Conservation (phyloP, 1,284 basidiomycete species). For the Tetrapyrgos nigripes region DNA sequence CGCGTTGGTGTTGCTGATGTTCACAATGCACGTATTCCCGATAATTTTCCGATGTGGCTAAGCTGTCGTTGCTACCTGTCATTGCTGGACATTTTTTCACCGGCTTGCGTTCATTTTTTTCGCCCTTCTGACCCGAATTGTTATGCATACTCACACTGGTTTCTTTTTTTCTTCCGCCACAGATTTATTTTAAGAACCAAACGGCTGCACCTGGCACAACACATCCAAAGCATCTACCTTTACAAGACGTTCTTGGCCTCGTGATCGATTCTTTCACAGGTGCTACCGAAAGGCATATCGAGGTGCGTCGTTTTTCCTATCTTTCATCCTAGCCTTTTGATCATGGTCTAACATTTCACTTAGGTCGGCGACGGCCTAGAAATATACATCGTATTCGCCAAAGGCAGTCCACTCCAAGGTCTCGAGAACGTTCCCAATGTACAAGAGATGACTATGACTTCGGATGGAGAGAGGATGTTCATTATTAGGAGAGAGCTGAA, state of each 20-base stretch:
- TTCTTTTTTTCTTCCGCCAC: too few relatives aligned
- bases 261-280: conserved; percentile 94
- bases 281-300: conserved; percentile 96
- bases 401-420: conserved; percentile 67
- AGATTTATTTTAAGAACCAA: conserved; percentile 99
- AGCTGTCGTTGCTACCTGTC: too few relatives aligned
- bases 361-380: conserved; percentile 94
- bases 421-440: conserved; percentile 63
- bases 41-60: too few relatives aligned
- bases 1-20: background rate
- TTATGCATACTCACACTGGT: too few relatives aligned
- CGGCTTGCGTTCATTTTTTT: too few relatives aligned
- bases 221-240: conserved; percentile 82
- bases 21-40: too few relatives aligned
- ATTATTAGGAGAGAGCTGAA: conserved; percentile 77
- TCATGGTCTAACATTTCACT: too few relatives aligned
- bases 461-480: conserved; percentile 76
- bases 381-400: conserved; percentile 85
- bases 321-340: conserved; percentile 6
- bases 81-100: too few relatives aligned
- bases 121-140: too few relatives aligned
- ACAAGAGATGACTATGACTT: conserved; percentile 64
- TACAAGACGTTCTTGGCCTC: conserved; percentile 81
- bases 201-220: conserved; percentile 65
- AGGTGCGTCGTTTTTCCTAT: conserved; percentile 55